Percentiles rank a stretch among this genome's conserved stretches.
Conservation (phyloP, 305 asterid species). For the Solanum hybrid region DNA sequence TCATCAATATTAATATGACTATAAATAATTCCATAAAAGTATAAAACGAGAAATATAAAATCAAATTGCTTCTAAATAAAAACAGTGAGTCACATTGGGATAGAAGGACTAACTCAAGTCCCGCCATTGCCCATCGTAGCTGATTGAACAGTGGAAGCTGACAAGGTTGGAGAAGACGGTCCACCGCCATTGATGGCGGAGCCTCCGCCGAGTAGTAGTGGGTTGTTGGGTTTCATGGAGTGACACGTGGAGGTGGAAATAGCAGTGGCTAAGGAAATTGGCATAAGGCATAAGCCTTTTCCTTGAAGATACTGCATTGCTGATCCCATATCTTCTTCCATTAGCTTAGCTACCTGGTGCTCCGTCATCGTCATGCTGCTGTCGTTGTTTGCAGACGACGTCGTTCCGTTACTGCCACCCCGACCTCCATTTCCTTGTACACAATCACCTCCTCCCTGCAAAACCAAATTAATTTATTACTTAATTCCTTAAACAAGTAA, state of each 20-base stretch:
- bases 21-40: not conserved
- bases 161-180: slow-evolving; percentile 64
- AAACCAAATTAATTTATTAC: not conserved
- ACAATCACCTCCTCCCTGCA: slow-evolving; percentile 5
- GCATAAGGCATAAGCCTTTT: slow-evolving; percentile 88
- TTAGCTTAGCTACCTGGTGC: slow-evolving; percentile 78
- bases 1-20: not conserved
- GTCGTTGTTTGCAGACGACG: slow-evolving; percentile 29
- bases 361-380: slow-evolving; percentile 63
- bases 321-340: slow-evolving; percentile 92
- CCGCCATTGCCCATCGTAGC: slow-evolving; percentile 34
- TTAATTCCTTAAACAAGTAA: too few species aligned
- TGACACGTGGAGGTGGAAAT: slow-evolving; percentile 69
- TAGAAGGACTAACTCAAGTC: slow-evolving; percentile 8
- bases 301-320: slow-evolving; percentile 96
- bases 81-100: not conserved
- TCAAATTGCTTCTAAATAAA: not conserved
- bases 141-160: slow-evolving; percentile 69
- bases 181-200: slow-evolving; percentile 17
- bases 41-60: not conserved
- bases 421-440: slow-evolving; percentile 25
- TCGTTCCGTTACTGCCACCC: slow-evolving; percentile 31
- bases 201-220: slow-evolving; percentile 12
- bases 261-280: slow-evolving; percentile 79
- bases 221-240: slow-evolving; percentile 18